Conservation (phyloP, 139 green algal species). For the Picochlorum sp. region DNA sequence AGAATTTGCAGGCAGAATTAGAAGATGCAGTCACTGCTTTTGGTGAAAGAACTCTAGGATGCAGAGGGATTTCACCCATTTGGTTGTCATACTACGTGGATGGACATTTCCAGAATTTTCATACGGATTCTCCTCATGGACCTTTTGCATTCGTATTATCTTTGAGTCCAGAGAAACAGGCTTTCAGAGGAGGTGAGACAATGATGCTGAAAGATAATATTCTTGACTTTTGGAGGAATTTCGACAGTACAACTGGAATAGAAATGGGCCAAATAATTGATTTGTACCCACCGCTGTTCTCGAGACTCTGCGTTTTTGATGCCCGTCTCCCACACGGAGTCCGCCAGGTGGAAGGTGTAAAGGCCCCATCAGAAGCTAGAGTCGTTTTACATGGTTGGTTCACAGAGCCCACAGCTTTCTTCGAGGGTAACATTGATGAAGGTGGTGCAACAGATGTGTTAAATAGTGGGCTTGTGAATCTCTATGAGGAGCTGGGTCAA, state of each 20-base stretch:
- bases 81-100: conserved; percentile 75
- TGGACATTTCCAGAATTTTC: conserved; percentile 49
- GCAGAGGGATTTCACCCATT: conserved; percentile 62
- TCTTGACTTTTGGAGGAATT: conserved; percentile 62
- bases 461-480: conserved; percentile 17
- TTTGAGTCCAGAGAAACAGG: conserved; percentile 35
- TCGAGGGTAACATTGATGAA: conserved; percentile 32
- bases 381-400: conserved; percentile 82
- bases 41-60: conserved; percentile 53
- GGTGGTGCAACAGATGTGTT: conserved; percentile 29
- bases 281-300: conserved; percentile 47
- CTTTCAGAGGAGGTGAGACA: conserved; percentile 69
- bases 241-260: conserved; percentile 32
- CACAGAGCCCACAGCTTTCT: conserved; percentile 57
- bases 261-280: conserved; percentile 51
- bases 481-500: conserved; percentile 32
- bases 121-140: conserved; percentile 61
- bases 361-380: conserved; percentile 44
- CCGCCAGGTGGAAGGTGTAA: conserved; percentile 41
- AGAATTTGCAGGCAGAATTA: conserved; percentile 32
- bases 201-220: conserved; percentile 48
- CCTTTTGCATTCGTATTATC: conserved; percentile 76
- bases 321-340: conserved; percentile 67
- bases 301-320: conserved; percentile 43
- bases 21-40: conserved; percentile 56